Conservation (phyloP, 805 yeast species). For the Zygosaccharomyces siamensis region DNA sequence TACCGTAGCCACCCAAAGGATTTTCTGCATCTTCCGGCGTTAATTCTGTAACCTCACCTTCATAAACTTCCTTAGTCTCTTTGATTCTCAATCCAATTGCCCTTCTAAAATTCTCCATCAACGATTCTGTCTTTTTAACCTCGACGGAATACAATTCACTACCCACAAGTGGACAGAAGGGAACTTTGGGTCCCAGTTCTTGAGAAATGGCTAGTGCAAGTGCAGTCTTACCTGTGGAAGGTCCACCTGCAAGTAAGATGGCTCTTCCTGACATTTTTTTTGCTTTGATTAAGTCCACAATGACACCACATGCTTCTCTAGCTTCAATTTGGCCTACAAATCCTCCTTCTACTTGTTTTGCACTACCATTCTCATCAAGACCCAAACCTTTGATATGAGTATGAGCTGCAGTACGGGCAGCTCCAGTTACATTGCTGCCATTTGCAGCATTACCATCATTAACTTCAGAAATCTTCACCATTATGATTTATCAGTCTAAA, state of each 20-base stretch:
- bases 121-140: slow-evolving; percentile 90
- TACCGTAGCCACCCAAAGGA: slow-evolving; percentile 96
- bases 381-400: slow-evolving; percentile 96
- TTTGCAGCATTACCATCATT: slow-evolving; percentile 48
- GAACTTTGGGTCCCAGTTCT: slow-evolving; percentile 94
- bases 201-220: slow-evolving; percentile 93
- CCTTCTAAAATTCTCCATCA: slow-evolving; percentile 94
- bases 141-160: slow-evolving; percentile 93
- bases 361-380: slow-evolving; percentile 81
- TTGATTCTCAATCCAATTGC: slow-evolving; percentile 95
- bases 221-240: slow-evolving; percentile 98
- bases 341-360: slow-evolving; percentile 83
- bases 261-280: slow-evolving; percentile 95
- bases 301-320: slow-evolving; percentile 89
- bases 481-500: slow-evolving; percentile 21
- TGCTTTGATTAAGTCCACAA: slow-evolving; percentile 87
- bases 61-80: slow-evolving; percentile 96
- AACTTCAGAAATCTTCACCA: slow-evolving; percentile 79
- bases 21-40: slow-evolving; percentile 95
- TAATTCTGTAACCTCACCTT: slow-evolving; percentile 95
- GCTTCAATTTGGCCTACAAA: slow-evolving; percentile 68
- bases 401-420: slow-evolving; percentile 81
- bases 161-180: slow-evolving; percentile 96
- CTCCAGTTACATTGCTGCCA: slow-evolving; percentile 13
- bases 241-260: slow-evolving; percentile 93